Evolutionary conservation across 768 basidiomycete genomes (phyloP).

Genomic region (Tulasnella calospora): DNA sequence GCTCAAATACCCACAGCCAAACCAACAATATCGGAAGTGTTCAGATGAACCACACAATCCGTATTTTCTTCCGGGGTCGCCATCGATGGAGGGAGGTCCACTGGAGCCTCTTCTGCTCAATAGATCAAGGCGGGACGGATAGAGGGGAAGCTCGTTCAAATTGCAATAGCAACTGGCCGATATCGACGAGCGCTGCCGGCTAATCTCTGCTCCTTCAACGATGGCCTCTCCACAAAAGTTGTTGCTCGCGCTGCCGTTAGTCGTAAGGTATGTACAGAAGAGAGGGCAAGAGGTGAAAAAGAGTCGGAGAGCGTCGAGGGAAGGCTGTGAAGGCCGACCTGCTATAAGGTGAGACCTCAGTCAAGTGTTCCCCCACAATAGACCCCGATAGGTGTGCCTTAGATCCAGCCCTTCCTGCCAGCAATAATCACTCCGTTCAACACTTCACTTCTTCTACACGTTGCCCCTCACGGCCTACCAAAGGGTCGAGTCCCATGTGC

Average conservation of each 20-base stretch:
- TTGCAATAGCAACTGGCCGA: slow-evolving; percentile 1
- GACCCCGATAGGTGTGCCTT: background rate
- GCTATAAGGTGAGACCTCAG: background rate
- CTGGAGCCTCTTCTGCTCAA: background rate
- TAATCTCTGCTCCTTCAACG: background rate
- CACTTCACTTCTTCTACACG: background rate
- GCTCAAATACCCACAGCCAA: slow-evolving; percentile 13
- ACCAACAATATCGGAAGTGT: slow-evolving; percentile 23
- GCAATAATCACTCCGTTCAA: background rate
- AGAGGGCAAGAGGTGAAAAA: background rate
- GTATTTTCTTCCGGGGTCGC: background rate
- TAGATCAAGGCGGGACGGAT: background rate
- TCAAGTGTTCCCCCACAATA: background rate
- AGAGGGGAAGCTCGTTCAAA: background rate
- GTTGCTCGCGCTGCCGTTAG: background rate
- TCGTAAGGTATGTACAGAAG: background rate
- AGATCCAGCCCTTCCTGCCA: background rate
- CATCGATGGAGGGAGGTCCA: background rate
- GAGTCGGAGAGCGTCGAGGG: background rate
- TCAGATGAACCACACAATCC: slow-evolving; percentile 8
- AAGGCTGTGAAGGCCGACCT: background rate
- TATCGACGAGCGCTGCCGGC: background rate
- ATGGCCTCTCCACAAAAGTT: background rate
- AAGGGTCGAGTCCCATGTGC: background rate
- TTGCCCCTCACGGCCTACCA: background rate